phyloP scores from a whole-genome alignment of 345 rosid species.

The Citrus medica region DNA sequence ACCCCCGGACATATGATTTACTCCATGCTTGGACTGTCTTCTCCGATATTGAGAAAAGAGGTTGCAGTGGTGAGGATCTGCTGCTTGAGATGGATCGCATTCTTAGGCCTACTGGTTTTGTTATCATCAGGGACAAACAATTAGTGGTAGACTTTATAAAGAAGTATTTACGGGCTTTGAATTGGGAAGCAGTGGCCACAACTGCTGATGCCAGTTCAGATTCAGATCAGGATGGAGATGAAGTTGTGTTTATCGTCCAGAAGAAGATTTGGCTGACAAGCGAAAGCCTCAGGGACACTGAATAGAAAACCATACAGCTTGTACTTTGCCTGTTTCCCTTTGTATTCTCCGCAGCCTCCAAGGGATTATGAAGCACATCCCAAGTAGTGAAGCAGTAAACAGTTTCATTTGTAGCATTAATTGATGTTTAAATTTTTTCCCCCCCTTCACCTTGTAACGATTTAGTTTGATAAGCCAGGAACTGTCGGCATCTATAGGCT shows the following conservation, averaged over 20 bases:
- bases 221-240: constrained; percentile 54
- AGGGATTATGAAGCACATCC: constrained; percentile 23
- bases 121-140: constrained; percentile 70
- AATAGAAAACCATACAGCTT: constrained; percentile 26
- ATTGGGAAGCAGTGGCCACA: constrained; percentile 75
- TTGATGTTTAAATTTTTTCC: constrained; percentile 23
- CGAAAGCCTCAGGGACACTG: constrained; percentile 64
- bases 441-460: constrained; percentile 28
- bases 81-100: constrained; percentile 92
- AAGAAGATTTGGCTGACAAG: constrained; percentile 90
- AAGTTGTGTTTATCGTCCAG: constrained; percentile 51
- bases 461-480: constrained; percentile 28
- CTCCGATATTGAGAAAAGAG: constrained; percentile 68
- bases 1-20: constrained; percentile 88
- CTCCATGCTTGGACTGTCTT: constrained; percentile 74
- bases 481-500: constrained; percentile 21
- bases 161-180: constrained; percentile 70
- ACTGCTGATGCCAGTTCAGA: constrained; percentile 41
- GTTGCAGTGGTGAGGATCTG: constrained; percentile 79
- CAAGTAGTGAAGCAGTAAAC: constrained; percentile 21
- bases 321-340: neutral
- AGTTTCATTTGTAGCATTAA: constrained; percentile 40
- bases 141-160: constrained; percentile 53
- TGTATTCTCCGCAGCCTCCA: constrained; percentile 13
- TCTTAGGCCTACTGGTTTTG: constrained; percentile 81